Evolutionary conservation across 2,329 filamentous ascomycete genomes (phyloP), one percentile per base, ranked within the genome.

Genomic region (Penicillium sp.): DNA sequence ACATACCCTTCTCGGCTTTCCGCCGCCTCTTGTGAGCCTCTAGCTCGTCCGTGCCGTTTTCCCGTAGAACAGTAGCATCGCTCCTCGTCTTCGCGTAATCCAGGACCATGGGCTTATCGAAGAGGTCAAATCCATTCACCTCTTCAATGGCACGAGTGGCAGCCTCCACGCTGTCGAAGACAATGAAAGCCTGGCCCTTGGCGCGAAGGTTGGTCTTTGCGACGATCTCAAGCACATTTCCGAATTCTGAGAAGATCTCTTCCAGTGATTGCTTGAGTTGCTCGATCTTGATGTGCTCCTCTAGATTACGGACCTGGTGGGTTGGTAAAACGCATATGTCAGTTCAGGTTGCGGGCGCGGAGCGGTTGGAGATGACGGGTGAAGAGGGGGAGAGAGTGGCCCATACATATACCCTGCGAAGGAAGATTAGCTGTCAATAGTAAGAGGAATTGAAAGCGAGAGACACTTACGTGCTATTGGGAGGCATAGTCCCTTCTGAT

Each of bases 101-200:
- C 33, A 97, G 76, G 58, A 87, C 84, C 88, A 99, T 96, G 1
- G 90, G 88, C 78, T 97, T 96, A 49, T 90, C 91, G 68, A 96
- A 96, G 5, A 99, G 79, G 66, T 96, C 90, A 74, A 99, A 99
- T 9, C 91, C 93, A 68, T 97, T 90, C 60, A 96, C 82, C 66
- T 96, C 91, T 51, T 96, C 90, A 60, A 97, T 89, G 19, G 95
- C 93, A 61, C 86, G 84, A 52, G 84, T 80, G 3, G 93, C 93
- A n/a, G 87, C 85, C 54, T 92, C 89, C n/a, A 88, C 80, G 59
- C 81, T 84, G 67, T 96, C 91, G 73, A 92, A 98, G 46, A 98
- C 92, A 49, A 99, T 79, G 72, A 99, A 99, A 0, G 95, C 95
- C 77, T 99, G 95, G 13, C 95, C 95, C 73, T 96, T 97, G 44